A percentile compares a stretch with the other conserved stretches of the same genome.
Conservation (phyloP, 2,329 filamentous ascomycete genomes). For the Fusarium albosuccineum region DNA sequence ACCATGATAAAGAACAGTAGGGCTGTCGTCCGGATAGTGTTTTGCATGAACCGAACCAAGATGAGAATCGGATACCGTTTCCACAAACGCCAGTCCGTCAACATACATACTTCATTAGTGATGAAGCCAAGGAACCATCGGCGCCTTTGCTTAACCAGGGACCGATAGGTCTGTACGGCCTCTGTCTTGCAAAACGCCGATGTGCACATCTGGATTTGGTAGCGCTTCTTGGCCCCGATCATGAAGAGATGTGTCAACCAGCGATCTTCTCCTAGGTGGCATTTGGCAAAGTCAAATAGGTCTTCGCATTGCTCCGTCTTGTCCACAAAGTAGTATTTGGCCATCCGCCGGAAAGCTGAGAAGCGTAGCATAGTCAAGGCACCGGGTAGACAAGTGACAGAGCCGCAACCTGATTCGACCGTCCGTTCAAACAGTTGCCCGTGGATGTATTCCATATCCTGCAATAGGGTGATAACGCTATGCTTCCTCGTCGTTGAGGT, state of each 20-base stretch:
- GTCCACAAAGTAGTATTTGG: constrained; percentile 98
- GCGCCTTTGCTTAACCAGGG: constrained; percentile 91
- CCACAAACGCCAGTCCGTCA: constrained; percentile 95
- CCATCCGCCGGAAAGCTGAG: constrained; percentile 96
- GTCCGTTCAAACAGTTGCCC: constrained; percentile 96
- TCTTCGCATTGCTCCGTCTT: constrained; percentile 96
- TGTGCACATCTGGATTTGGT: constrained; percentile 98
- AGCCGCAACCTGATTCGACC: constrained; percentile 92
- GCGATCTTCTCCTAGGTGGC: constrained; percentile 92
- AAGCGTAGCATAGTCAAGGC: constrained; percentile 96
- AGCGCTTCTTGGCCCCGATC: constrained; percentile 92
- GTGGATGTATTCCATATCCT: constrained; percentile 99
- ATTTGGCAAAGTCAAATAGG: constrained; percentile 96
- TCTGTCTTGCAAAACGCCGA: constrained; percentile 99
- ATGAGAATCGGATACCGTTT: constrained; percentile 89
- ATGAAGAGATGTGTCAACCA: constrained; percentile 99
- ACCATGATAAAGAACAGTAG: constrained; percentile 95
- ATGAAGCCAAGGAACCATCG: constrained; percentile 98
- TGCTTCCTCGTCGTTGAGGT: constrained; percentile 92
- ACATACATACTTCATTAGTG: constrained; percentile 98
- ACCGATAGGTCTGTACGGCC: constrained; percentile 88
- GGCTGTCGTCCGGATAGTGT: constrained; percentile 94
- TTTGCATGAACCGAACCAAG: constrained; percentile 91
- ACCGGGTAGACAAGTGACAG: constrained; percentile 94
- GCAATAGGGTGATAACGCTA: constrained; percentile 89